These are phyloP conservation scores for Boletellus sp. DNA, from an alignment of 768 basidiomycete genomes.

Conservation along the genomic window DNA sequence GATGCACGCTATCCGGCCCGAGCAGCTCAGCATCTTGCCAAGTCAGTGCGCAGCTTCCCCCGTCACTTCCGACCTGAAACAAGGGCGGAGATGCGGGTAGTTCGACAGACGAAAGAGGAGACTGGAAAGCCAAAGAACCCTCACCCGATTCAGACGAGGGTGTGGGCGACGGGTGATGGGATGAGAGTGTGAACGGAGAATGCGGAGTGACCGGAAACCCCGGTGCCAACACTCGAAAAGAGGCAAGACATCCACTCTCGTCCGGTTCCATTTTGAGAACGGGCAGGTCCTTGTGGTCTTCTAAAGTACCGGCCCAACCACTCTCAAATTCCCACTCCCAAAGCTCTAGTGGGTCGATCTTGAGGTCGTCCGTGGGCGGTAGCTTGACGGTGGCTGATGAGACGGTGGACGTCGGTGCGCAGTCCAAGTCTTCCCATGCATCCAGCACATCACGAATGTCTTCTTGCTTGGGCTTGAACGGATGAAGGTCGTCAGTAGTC, in stretches of 20 bases:
- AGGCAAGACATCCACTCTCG: slow-evolving; percentile 28
- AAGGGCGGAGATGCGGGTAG: slow-evolving; percentile 9
- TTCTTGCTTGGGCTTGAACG: slow-evolving; percentile 55
- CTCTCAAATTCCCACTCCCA: slow-evolving; percentile 36
- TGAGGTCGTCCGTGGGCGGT: slow-evolving; percentile 35
- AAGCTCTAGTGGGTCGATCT: slow-evolving; percentile 41
- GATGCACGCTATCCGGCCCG: slow-evolving; percentile 43
- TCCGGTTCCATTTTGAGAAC: slow-evolving; percentile 43
- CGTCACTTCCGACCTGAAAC: slow-evolving; percentile 4
- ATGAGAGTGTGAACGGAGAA: slow-evolving; percentile 19
- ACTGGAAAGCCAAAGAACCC: slow-evolving; percentile 13
- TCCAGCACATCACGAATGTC: slow-evolving; percentile 66
- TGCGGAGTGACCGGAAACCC: slow-evolving; percentile 13
- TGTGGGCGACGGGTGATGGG: slow-evolving; percentile 17
- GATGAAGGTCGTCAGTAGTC: slow-evolving; percentile 25
- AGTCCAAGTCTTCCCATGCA: slow-evolving; percentile 66
- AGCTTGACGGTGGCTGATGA: slow-evolving; percentile 29
- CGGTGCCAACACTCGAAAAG: slow-evolving; percentile 2
- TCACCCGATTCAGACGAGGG: slow-evolving; percentile 16
- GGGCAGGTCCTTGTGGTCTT: slow-evolving; percentile 20
- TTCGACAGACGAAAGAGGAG: slow-evolving; percentile 15
- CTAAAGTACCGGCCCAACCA: slow-evolving; percentile 19
- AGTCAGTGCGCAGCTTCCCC: slow-evolving; percentile 24
- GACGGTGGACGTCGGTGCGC: slow-evolving; percentile 23
- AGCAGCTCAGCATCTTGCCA: slow-evolving; percentile 46